These are phyloP conservation scores for Pichia sp. DNA, from an alignment of 1,139 yeast species.

Conservation along the genomic window DNA sequence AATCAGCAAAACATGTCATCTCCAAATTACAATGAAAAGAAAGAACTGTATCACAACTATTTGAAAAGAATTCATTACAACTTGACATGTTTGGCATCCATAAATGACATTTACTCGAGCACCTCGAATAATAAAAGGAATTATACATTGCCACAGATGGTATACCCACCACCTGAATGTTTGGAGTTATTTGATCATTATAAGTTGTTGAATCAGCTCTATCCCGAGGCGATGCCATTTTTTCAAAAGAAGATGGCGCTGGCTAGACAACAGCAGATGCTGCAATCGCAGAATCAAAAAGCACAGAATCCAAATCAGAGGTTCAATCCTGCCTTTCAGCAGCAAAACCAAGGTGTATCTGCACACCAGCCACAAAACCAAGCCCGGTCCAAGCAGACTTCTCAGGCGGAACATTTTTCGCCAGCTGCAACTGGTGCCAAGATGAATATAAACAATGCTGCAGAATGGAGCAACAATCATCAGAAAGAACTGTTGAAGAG, in stretches of 20 bases:
- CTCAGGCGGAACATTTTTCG: not conserved
- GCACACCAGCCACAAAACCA: conserved; percentile 13
- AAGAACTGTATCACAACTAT: conserved; percentile 47
- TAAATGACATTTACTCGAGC: conserved; percentile 48
- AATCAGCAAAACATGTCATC: conserved; percentile 28
- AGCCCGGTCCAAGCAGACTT: conserved; percentile 4
- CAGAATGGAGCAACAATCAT: conserved; percentile 4
- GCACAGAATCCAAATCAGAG: conserved; percentile 16
- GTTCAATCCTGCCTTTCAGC: conserved; percentile 20
- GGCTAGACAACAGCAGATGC: conserved; percentile 34
- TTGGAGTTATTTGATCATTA: conserved; percentile 49
- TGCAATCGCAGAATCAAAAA: conserved; percentile 16
- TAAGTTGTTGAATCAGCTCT: conserved; percentile 45
- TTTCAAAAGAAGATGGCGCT: conserved; percentile 45
- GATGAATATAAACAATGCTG: not conserved
- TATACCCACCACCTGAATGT: conserved; percentile 53
- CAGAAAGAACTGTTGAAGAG: conserved; percentile 8
- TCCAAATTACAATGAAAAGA: conserved; percentile 30
- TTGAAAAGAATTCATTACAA: conserved; percentile 52
- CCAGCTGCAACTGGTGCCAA: not conserved
- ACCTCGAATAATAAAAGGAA: conserved; percentile 35
- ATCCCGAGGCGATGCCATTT: conserved; percentile 52
- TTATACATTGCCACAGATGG: conserved; percentile 45
- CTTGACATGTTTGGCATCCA: conserved; percentile 47
- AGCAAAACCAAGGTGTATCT: conserved; percentile 18